phyloP scores from a whole-genome alignment of 2,329 filamentous ascomycete species.

The Thielaviopsis euricoi region DNA sequence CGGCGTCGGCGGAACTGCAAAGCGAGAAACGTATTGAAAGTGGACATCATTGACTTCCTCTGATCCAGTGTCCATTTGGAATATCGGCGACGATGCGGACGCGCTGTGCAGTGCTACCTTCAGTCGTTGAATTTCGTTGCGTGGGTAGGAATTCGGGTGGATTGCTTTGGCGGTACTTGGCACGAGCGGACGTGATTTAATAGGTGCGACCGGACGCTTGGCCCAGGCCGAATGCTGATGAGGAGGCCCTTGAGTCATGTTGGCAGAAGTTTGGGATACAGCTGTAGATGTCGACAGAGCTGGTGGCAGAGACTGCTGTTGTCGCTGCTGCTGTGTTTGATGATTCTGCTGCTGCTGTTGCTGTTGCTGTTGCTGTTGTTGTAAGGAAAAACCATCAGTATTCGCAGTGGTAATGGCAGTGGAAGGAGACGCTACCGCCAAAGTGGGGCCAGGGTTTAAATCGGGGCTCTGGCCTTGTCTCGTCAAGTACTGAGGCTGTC shows the following conservation, averaged over 20 bases:
- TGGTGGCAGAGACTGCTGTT: background rate
- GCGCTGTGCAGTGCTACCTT: background rate
- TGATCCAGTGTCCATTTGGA: background rate
- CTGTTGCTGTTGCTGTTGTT: background rate
- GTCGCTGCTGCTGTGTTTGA: background rate
- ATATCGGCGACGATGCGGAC: background rate
- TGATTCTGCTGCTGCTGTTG: background rate
- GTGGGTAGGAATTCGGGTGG: background rate
- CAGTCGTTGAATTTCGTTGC: background rate
- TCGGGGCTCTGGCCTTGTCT: no score
- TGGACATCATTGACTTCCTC: background rate
- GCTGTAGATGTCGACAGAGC: background rate
- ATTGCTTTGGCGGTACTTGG: background rate
- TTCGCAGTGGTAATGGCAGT: no score
- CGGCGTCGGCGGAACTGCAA: background rate
- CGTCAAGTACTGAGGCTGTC: no score
- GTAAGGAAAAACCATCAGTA: no score
- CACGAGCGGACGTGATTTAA: no score
- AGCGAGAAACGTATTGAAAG: conserved; percentile 1
- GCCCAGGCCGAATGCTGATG: no score
- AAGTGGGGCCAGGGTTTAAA: no score
- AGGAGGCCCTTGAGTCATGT: no score
- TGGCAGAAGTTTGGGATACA: no score
- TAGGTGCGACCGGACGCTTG: no score
- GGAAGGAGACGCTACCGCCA: no score